Percentiles rank a stretch among this genome's conserved stretches.
These are phyloP conservation scores for Serendipita sp. DNA, from an alignment of 768 basidiomycete genomes.

Conservation along the genomic window DNA sequence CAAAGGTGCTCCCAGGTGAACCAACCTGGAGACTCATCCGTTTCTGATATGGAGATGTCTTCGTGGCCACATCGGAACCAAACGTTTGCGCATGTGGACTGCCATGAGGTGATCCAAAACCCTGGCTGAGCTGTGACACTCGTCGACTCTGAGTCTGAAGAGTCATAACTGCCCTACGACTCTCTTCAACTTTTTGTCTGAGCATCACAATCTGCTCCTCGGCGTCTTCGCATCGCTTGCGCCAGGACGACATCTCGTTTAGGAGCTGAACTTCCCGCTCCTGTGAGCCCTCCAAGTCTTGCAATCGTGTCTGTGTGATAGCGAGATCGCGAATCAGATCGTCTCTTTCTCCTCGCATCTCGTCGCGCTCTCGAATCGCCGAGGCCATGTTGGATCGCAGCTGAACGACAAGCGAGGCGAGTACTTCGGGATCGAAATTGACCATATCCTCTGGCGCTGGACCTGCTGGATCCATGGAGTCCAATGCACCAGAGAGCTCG, in stretches of 20 bases:
- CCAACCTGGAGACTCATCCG: neutral
- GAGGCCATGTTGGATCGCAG: conserved; percentile 49
- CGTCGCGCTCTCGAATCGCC: conserved; percentile 53
- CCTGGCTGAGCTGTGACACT: neutral
- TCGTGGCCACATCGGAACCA: neutral
- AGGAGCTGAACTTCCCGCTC: conserved; percentile 13
- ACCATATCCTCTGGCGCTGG: neutral
- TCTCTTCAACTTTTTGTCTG: conserved; percentile 75
- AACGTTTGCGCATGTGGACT: neutral
- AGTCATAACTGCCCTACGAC: conserved; percentile 66
- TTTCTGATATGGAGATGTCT: neutral
- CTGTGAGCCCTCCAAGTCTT: conserved; percentile 36
- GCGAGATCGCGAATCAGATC: conserved; percentile 39
- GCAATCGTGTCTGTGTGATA: conserved; percentile 33
- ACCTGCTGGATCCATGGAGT: neutral
- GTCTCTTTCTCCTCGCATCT: neutral
- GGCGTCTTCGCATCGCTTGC: conserved; percentile 37
- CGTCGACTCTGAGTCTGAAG: conserved; percentile 51
- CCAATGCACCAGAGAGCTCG: neutral
- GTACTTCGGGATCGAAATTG: conserved; percentile 53
- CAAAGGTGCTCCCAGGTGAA: neutral
- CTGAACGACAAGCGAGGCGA: conserved; percentile 60
- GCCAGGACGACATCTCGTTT: conserved; percentile 14
- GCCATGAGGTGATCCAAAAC: neutral
- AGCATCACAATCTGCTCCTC: conserved; percentile 62